Base-by-base conservation (phyloP, 306 rosid species). In the Casuarina glauca region DNA sequence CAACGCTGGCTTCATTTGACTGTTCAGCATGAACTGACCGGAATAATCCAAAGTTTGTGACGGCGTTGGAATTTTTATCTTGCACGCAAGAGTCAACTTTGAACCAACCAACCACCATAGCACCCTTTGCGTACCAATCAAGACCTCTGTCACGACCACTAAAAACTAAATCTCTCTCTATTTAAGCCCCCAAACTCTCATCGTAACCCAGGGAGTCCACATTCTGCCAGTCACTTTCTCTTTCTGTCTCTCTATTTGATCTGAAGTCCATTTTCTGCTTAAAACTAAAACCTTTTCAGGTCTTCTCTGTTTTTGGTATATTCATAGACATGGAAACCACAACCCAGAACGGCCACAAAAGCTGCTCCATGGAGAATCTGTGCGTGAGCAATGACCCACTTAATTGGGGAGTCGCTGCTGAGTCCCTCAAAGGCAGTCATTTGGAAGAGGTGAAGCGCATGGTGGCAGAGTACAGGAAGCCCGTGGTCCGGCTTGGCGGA, bases 401-500 rank as follows among this genome's bases (percentile, higher is more conserved):
- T 26, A 26, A 26, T 26, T 26, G 32, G 32, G 32, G 32, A 26
- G 32, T 26, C 32, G 32, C 32, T 0, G 32, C 32, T 1, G 32
- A 26, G 32, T 26, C 32, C 32, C 32, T 26, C 1, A 26, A 26
- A 1, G 32, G 32, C 32, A 26, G 32, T 26, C 32, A 26, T 26
- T 26, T 26, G 32, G 32, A 26, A 26, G 32, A 26, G 32, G 32
- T 26, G 32, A 26, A 26, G 32, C 32, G 32, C 32, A 26, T 26
- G 32, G 32, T 26, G 32, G 85, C 73, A 0, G 97, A 94, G 80
- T 94, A 81, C 61, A 77, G 95, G 58, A 89, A 68, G 69, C 90
- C 96, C 3, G 49, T 83, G 35, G 92, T 94, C 5, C 70, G 66
- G 7, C 90, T 94, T 12, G 97, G 97, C 0, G 98, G 97, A 0